These are phyloP conservation scores for Dendrobium huoshanense DNA, from an alignment of 106 monocot species.

Conservation along the genomic window DNA sequence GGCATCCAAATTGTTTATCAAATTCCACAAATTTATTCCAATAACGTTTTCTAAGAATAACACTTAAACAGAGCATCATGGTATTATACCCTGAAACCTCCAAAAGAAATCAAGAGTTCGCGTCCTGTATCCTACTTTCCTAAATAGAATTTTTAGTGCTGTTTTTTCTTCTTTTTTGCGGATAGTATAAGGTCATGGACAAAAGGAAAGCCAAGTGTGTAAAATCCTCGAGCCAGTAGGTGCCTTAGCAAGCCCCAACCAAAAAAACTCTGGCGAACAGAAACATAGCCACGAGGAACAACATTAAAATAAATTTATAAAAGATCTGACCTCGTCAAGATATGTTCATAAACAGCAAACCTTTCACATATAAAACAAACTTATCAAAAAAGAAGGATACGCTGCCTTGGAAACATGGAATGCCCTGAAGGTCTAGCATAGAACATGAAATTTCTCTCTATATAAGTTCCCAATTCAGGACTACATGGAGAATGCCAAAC, in stretches of 20 bases:
- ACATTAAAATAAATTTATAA: background rate
- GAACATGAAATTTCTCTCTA: conserved; percentile 8
- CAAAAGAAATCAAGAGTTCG: conserved; percentile 1
- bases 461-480: background rate
- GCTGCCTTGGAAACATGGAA: background rate
- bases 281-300: background rate
- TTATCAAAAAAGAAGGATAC: conserved; percentile 7
- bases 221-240: background rate
- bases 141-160: background rate
- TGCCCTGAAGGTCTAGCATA: background rate
- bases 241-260: background rate
- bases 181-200: background rate
- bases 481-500: background rate
- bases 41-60: background rate
- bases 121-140: background rate
- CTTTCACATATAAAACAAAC: background rate
- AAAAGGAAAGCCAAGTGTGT: background rate
- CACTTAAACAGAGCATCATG: background rate
- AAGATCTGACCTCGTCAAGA: background rate
- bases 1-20: background rate
- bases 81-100: background rate
- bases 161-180: background rate
- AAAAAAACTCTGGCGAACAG: background rate
- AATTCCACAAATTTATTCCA: background rate
- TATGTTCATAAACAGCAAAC: background rate